phyloP scores from a whole-genome alignment of 1,139 yeast species.

The Blastobotrys proliferans region DNA sequence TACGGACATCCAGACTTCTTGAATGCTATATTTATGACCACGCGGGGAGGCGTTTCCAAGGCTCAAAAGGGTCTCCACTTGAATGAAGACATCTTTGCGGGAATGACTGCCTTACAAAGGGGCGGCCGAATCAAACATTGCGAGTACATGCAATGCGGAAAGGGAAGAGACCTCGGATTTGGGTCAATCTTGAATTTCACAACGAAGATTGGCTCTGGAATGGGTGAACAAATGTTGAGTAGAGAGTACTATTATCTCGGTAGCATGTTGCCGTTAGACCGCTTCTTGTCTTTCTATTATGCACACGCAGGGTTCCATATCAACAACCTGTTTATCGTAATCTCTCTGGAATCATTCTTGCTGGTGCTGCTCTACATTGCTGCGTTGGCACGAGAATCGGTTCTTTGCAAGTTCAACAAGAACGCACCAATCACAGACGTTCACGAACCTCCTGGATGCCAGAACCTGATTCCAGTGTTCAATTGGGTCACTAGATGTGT shows the following conservation, averaged over 20 bases:
- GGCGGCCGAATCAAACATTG: slow-evolving; percentile 88
- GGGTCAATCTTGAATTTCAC: slow-evolving; percentile 81
- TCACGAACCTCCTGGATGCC: slow-evolving; percentile 68
- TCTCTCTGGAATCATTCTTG: slow-evolving; percentile 71
- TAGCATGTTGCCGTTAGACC: slow-evolving; percentile 69
- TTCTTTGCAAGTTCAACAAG: slow-evolving; percentile 52
- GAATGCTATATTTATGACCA: slow-evolving; percentile 80
- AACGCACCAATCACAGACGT: slow-evolving; percentile 56
- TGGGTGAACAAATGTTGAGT: slow-evolving; percentile 88
- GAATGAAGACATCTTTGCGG: slow-evolving; percentile 90
- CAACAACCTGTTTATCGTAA: slow-evolving; percentile 71
- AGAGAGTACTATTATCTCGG: slow-evolving; percentile 83
- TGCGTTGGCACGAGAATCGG: slow-evolving; percentile 56
- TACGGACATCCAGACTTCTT: slow-evolving; percentile 92
- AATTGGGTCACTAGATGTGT: slow-evolving; percentile 82
- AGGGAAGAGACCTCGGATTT: slow-evolving; percentile 86
- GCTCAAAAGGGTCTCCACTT: slow-evolving; percentile 84
- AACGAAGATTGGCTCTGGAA: slow-evolving; percentile 87
- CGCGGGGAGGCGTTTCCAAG: slow-evolving; percentile 86
- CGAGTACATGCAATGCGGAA: slow-evolving; percentile 87
- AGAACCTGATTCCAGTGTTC: slow-evolving; percentile 65
- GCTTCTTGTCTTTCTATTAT: slow-evolving; percentile 79
- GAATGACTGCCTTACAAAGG: slow-evolving; percentile 74
- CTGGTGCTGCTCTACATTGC: slow-evolving; percentile 65
- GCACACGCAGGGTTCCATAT: slow-evolving; percentile 92